phyloP scores from a whole-genome alignment of 768 basidiomycete species.

The Leucocoprinus sp. region DNA sequence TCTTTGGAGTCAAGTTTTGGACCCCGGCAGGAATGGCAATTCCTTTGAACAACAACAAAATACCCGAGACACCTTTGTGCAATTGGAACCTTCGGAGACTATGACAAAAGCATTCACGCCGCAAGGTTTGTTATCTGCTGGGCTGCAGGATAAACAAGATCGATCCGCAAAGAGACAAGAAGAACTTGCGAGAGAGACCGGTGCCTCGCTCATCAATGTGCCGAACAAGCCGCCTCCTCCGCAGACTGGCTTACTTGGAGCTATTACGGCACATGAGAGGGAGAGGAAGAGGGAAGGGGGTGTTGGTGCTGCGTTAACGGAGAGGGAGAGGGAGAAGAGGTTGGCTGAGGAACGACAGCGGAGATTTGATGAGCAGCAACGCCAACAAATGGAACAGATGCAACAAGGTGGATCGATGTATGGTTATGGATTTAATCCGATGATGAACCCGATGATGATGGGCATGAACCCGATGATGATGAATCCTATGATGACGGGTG shows the following conservation, averaged over 20 bases:
- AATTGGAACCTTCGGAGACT: constrained; percentile 63
- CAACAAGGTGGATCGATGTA: constrained; percentile 72
- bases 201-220: constrained; percentile 91
- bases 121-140: constrained; percentile 89
- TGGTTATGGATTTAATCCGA: constrained; percentile 54
- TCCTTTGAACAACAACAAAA: constrained; percentile 28
- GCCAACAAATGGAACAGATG: constrained; percentile 86
- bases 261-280: constrained; percentile 90
- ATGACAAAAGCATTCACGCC: constrained; percentile 94
- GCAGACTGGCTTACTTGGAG: constrained; percentile 91
- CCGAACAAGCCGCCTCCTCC: constrained; percentile 91
- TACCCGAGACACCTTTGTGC: constrained; percentile 56
- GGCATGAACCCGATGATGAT: constrained; percentile 43
- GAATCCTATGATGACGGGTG: constrained; percentile 41
- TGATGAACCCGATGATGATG: constrained; percentile 76
- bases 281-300: constrained; percentile 94
- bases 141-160: constrained; percentile 92
- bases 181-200: constrained; percentile 85
- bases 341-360: constrained; percentile 89
- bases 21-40: constrained; percentile 37
- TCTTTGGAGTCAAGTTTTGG: constrained; percentile 87
- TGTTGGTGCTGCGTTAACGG: constrained; percentile 88
- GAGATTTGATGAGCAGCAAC: constrained; percentile 84
- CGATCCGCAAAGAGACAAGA: constrained; percentile 94
- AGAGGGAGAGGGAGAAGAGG: constrained; percentile 89